Base-by-base conservation (phyloP, 768 basidiomycete genomes). In the Cyclocybe cylindracea region DNA sequence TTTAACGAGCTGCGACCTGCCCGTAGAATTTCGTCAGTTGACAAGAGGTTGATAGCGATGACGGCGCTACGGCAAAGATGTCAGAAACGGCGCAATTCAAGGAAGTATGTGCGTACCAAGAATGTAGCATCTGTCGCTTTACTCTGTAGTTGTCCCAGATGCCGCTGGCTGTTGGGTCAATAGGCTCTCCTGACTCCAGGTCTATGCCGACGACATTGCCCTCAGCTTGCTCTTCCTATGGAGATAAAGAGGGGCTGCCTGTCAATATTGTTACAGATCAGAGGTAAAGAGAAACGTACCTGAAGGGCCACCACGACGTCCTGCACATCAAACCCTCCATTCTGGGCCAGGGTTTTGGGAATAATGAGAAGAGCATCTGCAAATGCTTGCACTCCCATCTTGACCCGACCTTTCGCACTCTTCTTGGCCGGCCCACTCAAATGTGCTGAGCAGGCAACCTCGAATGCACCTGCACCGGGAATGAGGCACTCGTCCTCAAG, bases 91-190 rank as follows among this genome's bases (percentile, higher is more conserved):
- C 7, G 13, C 3, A 29, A 18, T 18, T 19, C 13, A 42, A 39
- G 36, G 7, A 24, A 37, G 24, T 7, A 11, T 34, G 44, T 46
- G 74, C 85, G 66, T 60, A 94, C 94, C 91, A 92, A 64, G 94
- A 96, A 66, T 98, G 95, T 41, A 99, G 73, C 94, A 99, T 97
- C 67, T 99, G 97, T 54, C 96, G 79, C 78, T 99, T 99, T 54
- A 99, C 97, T 58, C 97, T 80, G 67, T 97, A 98, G 73, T 98
- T 98, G 68, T 99, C 97, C 95, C 95, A 99, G 24, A 99, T 86
- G 35, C 97, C 97, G 65, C 94, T 90, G 5, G 92, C 86, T 8
- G 91, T 91, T 16, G 97, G 97, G 65, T 99, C 96, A 65, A 96
- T 90, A 1, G 96, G 94, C 69, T 97, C 94, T 46, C 97, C 97